These are phyloP conservation scores for Exophiala lecanii-corni DNA, from an alignment of 2,329 filamentous ascomycete genomes.

Conservation along the genomic window DNA sequence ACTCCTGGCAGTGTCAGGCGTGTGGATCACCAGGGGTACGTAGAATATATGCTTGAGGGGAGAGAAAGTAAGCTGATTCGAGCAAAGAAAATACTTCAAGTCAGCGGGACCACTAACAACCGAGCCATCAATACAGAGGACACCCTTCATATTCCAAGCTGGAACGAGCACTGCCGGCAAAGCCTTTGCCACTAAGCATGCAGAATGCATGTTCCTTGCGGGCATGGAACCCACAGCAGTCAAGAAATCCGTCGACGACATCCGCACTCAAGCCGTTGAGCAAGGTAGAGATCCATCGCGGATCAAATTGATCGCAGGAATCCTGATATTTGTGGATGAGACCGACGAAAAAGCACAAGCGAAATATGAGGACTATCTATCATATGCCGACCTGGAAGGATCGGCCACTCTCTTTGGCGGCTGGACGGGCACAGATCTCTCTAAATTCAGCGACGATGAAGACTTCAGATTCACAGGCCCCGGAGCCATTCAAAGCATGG, in stretches of 20 bases:
- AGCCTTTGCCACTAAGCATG: conserved; percentile 53
- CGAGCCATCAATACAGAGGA: too few relatives aligned
- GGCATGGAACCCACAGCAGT: conserved; percentile 49
- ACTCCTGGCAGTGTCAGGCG: conserved; percentile 56
- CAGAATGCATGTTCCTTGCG: conserved; percentile 58
- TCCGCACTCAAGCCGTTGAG: conserved; percentile 48
- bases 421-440: conserved; percentile 60
- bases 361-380: conserved; percentile 49
- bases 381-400: conserved; percentile 51
- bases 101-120: too few relatives aligned
- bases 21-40: conserved; percentile 56
- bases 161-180: too few relatives aligned
- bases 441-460: conserved; percentile 53
- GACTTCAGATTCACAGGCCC: conserved; percentile 30
- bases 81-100: conserved; percentile 56
- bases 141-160: too few relatives aligned
- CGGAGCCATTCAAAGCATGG: not conserved
- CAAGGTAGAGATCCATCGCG: conserved; percentile 53
- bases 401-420: conserved; percentile 54
- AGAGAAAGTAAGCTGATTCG: conserved; percentile 55
- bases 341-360: conserved; percentile 51
- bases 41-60: conserved; percentile 53
- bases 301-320: conserved; percentile 53
- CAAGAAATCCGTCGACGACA: conserved; percentile 48
- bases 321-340: conserved; percentile 47